These are phyloP conservation scores for Domatiomyces globalis DNA, from an alignment of 2,329 filamentous ascomycete species.

Conservation along the genomic window DNA sequence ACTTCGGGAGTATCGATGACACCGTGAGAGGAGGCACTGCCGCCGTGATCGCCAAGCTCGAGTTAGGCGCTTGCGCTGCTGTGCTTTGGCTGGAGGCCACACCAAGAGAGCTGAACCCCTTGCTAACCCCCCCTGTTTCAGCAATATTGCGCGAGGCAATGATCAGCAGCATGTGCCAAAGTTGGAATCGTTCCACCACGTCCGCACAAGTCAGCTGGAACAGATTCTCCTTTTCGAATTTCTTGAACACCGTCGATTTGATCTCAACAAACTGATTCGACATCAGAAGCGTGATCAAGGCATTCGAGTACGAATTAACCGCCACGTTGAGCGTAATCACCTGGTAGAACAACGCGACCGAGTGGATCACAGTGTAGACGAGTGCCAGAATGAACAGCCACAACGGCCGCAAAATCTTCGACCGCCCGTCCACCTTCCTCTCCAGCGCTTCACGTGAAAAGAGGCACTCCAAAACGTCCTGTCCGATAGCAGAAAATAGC, in stretches of 20 bases:
- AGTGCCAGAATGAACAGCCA: constrained; percentile 83
- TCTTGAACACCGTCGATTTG: constrained; percentile 96
- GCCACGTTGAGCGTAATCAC: constrained; percentile 96
- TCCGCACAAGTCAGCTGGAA: constrained; percentile 96
- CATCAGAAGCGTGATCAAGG: constrained; percentile 75
- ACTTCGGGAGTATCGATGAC: constrained; percentile 68
- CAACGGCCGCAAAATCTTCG: constrained; percentile 75
- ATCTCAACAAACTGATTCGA: constrained; percentile 99
- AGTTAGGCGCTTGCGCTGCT: constrained; percentile 23
- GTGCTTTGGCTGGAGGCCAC: constrained; percentile 25
- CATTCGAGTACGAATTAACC: constrained; percentile 97
- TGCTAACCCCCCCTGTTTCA: constrained; percentile 73
- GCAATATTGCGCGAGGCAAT: constrained; percentile 94
- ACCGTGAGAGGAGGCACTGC: constrained; percentile 36
- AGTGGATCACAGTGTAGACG: constrained; percentile 75
- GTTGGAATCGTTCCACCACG: constrained; percentile 86
- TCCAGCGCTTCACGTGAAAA: constrained; percentile 89
- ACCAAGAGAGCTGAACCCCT: constrained; percentile 26
- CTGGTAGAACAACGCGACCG: constrained; percentile 84
- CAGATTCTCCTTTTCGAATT: constrained; percentile 92
- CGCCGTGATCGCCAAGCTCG: background rate
- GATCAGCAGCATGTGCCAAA: constrained; percentile 94
- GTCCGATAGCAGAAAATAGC: constrained; percentile 76
- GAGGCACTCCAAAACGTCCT: constrained; percentile 90
- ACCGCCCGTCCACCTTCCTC: constrained; percentile 71